Evolutionary conservation across 306 rosid genomes (phyloP).

Genomic region (Corylus avellana): DNA sequence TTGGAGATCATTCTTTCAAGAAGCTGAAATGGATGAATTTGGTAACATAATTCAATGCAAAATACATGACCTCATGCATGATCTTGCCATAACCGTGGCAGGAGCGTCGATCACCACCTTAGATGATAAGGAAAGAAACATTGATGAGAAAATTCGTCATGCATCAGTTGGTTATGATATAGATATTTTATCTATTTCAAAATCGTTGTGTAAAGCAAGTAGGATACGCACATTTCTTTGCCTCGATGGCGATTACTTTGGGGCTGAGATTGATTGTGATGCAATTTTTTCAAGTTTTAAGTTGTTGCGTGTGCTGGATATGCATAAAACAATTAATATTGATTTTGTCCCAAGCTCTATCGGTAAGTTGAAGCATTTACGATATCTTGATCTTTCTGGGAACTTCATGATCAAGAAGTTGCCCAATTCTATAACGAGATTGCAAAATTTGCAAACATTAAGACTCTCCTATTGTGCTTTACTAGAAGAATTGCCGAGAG

Average conservation of each 20-base stretch:
- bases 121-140: background rate
- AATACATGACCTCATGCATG: slow-evolving; percentile 19
- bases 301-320: background rate
- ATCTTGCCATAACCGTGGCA: background rate
- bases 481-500: too few species aligned
- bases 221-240: slow-evolving; percentile 10
- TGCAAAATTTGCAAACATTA: too few species aligned
- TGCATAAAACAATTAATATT: background rate
- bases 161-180: background rate
- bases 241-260: background rate
- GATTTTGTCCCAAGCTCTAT: background rate
- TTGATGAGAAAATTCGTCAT: background rate
- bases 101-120: too few species aligned
- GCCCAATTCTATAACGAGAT: background rate
- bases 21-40: background rate
- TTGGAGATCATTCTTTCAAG: slow-evolving; percentile 12
- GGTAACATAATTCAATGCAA: background rate
- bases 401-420: background rate
- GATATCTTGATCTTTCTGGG: background rate
- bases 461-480: too few species aligned
- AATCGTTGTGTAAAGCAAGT: background rate
- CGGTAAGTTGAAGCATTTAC: background rate
- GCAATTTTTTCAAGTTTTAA: background rate
- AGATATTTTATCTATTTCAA: background rate
- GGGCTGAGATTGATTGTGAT: background rate